phyloP scores from a whole-genome alignment of 2,329 filamentous ascomycete species.

The Talaromyces amestolkiae region DNA sequence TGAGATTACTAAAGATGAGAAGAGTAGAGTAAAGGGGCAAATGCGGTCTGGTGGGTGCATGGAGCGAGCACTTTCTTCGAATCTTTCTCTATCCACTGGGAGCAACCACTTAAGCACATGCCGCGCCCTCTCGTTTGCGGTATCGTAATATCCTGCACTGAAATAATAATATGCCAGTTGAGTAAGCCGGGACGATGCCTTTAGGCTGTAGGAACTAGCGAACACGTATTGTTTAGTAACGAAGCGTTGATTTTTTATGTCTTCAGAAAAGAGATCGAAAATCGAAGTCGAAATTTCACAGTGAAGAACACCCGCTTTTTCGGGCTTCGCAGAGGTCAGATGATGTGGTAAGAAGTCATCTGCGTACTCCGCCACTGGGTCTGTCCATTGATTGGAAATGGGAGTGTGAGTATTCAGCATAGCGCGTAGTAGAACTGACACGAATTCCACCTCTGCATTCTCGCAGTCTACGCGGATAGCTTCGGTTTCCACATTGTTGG shows the following conservation, averaged over 20 bases:
- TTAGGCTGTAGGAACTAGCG: no score
- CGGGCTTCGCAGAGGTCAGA: neutral
- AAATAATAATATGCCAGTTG: neutral
- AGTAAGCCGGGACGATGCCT: no score
- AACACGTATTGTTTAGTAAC: rapidly evolving
- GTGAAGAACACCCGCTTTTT: neutral
- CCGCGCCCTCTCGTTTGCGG: neutral
- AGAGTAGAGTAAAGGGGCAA: neutral
- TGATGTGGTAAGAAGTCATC: neutral
- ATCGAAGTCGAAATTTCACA: neutral
- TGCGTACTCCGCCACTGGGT: neutral
- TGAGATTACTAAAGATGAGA: neutral
- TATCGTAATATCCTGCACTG: neutral
- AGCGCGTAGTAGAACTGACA: neutral
- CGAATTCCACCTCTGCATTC: neutral
- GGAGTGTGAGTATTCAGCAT: no score
- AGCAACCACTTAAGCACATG: neutral
- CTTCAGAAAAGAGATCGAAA: neutral
- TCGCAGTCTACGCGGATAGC: neutral
- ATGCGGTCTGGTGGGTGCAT: neutral
- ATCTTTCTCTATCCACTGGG: neutral
- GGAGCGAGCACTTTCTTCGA: neutral
- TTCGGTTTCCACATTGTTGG: neutral
- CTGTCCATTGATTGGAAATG: no score
- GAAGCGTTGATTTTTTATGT: no score